These are phyloP conservation scores for Phascolomyces articulosus DNA, from an alignment of 371 early-diverging fungal species.

Conservation along the genomic window DNA sequence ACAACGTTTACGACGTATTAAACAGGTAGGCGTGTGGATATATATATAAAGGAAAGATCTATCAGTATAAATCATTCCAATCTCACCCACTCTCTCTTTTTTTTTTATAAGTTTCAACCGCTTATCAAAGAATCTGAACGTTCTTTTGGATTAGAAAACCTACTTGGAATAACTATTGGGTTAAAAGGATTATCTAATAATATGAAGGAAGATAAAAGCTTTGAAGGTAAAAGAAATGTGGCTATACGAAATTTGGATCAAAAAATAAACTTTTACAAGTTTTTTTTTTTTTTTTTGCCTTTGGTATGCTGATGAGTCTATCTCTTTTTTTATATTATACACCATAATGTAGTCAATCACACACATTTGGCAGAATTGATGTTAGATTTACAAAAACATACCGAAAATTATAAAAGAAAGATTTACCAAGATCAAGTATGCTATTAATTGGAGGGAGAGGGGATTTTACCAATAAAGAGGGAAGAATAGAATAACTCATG, in stretches of 20 bases:
- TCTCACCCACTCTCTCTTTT: too few species aligned
- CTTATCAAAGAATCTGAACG: conserved; percentile 9
- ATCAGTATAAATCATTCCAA: too few species aligned
- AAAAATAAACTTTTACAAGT: too few species aligned
- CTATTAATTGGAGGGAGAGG: too few species aligned
- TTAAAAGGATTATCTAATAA: neutral
- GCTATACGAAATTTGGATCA: too few species aligned
- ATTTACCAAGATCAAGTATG: conserved; percentile 3
- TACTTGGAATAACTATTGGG: conserved; percentile 8
- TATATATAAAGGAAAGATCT: neutral
- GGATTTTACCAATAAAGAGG: too few species aligned
- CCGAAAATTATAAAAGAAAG: neutral
- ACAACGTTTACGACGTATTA: neutral
- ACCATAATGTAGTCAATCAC: conserved; percentile 3
- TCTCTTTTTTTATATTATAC: too few species aligned
- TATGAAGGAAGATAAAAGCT: neutral
- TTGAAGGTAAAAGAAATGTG: neutral
- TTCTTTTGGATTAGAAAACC: conserved; percentile 6
- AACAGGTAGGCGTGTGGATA: too few species aligned
- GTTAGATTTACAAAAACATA: neutral
- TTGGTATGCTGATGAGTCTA: too few species aligned
- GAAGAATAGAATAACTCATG: neutral
- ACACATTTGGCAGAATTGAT: neutral
- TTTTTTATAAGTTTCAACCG: conserved; percentile 6
- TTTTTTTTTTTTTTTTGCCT: too few species aligned